Evolutionary conservation across 176 grass and related monocot genomes (phyloP).

Genomic region (Avena insularis): DNA sequence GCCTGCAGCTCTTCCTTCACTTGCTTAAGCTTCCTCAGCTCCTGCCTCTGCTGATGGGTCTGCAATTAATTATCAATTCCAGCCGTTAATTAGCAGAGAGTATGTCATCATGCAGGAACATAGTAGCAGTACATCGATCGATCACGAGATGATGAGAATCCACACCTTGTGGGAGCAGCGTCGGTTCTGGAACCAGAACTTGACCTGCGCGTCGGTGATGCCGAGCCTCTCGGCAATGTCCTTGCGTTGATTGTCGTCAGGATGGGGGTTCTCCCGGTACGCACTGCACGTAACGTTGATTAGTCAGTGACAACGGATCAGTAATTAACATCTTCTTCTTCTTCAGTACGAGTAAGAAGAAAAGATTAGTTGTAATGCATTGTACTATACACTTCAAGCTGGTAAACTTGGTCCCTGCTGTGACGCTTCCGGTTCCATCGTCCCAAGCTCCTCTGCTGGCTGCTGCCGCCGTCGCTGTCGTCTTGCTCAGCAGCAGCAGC

Average conservation of each 20-base stretch:
- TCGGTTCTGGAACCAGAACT: conserved; percentile 50
- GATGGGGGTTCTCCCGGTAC: neutral
- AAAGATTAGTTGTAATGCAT: neutral
- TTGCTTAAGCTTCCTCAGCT: neutral
- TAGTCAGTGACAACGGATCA: neutral
- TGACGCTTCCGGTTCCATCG: neutral
- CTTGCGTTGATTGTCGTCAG: neutral
- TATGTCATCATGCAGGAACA: too few species aligned
- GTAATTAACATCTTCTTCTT: too few species aligned
- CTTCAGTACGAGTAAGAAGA: too few species aligned
- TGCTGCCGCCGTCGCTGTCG: neutral
- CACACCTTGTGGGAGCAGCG: conserved; percentile 19
- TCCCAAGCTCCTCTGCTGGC: neutral
- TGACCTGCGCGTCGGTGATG: neutral
- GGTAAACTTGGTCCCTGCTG: neutral
- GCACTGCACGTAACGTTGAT: neutral
- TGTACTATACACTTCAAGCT: conserved; percentile 24
- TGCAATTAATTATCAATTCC: neutral
- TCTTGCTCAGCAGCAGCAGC: neutral
- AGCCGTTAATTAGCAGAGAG: neutral
- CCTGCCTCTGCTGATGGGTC: neutral
- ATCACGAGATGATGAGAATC: too few species aligned
- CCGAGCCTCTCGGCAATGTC: neutral
- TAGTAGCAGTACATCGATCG: too few species aligned
- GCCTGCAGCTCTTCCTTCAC: neutral